Evolutionary conservation across 2,329 filamentous ascomycete genomes (phyloP).

Genomic region (Blumeria graminis): DNA sequence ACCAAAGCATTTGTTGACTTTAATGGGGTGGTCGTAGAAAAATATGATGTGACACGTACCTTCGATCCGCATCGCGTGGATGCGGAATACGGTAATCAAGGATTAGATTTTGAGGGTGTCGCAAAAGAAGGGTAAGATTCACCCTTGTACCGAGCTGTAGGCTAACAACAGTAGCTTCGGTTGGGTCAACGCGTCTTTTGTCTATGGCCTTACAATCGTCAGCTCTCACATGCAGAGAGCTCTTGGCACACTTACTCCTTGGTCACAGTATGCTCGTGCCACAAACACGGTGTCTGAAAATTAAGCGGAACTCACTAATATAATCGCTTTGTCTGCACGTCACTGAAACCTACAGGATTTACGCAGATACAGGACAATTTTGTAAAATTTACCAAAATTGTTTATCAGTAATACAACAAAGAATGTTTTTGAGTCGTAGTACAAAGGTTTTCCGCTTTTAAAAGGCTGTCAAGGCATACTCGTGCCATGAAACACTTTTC

Average conservation of each 20-base stretch:
- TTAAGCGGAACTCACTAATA: too few relatives aligned
- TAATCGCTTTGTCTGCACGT: too few relatives aligned
- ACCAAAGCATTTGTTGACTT: conserved; percentile 96
- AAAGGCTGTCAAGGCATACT: too few relatives aligned
- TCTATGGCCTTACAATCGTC: conserved; percentile 74
- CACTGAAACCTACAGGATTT: too few relatives aligned
- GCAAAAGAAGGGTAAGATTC: conserved; percentile 69
- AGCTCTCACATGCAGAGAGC: conserved; percentile 77
- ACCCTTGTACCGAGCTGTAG: neutral
- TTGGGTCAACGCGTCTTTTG: conserved; percentile 96
- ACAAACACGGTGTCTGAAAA: neutral
- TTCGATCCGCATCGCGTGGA: conserved; percentile 84
- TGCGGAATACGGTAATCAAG: conserved; percentile 95
- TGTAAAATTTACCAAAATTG: too few relatives aligned
- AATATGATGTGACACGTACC: conserved; percentile 85
- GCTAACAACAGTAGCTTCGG: conserved; percentile 44
- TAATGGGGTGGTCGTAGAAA: conserved; percentile 94
- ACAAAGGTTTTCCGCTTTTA: too few relatives aligned
- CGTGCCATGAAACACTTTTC: too few relatives aligned
- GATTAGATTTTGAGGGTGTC: conserved; percentile 82
- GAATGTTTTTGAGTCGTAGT: too few relatives aligned
- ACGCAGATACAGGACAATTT: too few relatives aligned
- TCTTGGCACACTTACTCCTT: conserved; percentile 68
- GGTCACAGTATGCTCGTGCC: conserved; percentile 6
- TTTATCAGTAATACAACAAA: too few relatives aligned